These are phyloP conservation scores for Endotrypanum monterogeii DNA, from an alignment of 208 protist species.

Conservation along the genomic window DNA sequence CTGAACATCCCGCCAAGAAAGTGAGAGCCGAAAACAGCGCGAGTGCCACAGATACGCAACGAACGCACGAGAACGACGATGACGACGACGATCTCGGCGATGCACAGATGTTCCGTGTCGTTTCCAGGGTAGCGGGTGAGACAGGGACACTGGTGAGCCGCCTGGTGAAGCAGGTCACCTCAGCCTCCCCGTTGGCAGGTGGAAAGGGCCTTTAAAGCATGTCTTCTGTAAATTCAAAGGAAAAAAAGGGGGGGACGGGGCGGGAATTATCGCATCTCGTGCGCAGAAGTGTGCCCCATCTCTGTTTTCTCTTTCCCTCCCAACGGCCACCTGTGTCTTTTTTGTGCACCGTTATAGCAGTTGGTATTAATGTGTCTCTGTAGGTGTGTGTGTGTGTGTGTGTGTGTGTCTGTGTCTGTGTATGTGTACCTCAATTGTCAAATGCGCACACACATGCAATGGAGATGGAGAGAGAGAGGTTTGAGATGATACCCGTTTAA, in stretches of 20 bases:
- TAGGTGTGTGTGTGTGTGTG: too few relatives aligned
- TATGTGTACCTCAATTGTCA: neutral
- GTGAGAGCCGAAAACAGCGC: neutral
- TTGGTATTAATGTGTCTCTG: neutral
- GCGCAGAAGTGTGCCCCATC: neutral
- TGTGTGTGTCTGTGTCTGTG: too few relatives aligned
- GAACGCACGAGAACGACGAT: conserved; percentile 1
- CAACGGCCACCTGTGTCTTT: neutral
- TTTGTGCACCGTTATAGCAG: neutral
- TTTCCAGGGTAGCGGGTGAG: conserved; percentile 38
- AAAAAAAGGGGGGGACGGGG: too few relatives aligned
- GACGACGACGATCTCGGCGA: conserved; percentile 38
- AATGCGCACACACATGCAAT: too few relatives aligned
- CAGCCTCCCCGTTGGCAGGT: neutral
- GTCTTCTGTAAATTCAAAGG: too few relatives aligned
- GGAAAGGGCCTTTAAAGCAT: conserved; percentile 3
- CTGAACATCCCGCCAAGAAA: conserved; percentile 4
- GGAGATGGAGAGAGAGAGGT: too few relatives aligned
- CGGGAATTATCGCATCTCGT: neutral
- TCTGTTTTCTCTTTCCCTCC: neutral
- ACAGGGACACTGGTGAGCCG: conserved; percentile 36
- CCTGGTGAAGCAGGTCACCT: conserved; percentile 34
- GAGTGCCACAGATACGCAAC: neutral
- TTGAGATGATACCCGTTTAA: too few relatives aligned
- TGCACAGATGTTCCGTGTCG: conserved; percentile 53